Conservation (phyloP, 306 rosid species). For the Prunus mume region DNA sequence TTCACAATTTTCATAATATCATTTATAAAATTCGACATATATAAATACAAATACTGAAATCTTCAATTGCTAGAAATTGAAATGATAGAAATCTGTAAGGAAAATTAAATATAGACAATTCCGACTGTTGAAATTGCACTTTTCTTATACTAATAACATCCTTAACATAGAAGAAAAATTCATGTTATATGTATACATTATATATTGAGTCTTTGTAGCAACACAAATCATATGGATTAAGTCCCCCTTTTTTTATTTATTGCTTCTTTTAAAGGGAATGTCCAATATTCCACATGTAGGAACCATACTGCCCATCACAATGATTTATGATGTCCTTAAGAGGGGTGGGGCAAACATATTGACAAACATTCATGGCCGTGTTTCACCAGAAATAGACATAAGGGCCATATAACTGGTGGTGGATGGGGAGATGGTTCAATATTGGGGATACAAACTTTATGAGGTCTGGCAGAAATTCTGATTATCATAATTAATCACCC, state of each 20-base stretch:
- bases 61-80: too few species aligned
- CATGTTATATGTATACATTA: too few species aligned
- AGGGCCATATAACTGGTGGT: neutral
- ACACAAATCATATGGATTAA: neutral
- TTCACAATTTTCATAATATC: too few species aligned
- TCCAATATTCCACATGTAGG: neutral
- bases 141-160: too few species aligned
- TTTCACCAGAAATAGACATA: neutral
- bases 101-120: too few species aligned
- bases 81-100: accelerated
- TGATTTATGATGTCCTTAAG: neutral
- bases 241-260: neutral
- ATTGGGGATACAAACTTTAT: neutral
- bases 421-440: neutral
- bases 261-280: neutral
- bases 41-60: too few species aligned
- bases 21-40: too few species aligned
- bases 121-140: too few species aligned
- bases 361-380: neutral
- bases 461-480: neutral
- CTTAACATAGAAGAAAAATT: too few species aligned
- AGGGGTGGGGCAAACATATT: neutral
- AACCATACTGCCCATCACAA: neutral
- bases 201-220: neutral
- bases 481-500: neutral